Conservation (phyloP, 352 stramenopile species). For the Pythium pyrilobum region DNA sequence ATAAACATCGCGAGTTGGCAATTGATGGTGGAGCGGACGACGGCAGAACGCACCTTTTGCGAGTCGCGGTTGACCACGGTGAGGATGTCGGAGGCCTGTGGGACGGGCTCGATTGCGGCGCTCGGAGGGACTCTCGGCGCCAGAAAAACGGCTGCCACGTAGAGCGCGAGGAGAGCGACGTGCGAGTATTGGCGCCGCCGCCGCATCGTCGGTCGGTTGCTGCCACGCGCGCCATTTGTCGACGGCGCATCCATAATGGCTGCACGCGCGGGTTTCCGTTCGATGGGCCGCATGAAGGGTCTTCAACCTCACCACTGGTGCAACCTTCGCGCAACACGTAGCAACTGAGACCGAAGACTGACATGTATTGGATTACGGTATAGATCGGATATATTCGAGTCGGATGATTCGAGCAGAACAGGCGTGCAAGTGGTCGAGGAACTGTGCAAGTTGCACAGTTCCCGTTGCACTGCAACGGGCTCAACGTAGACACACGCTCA, state of each 20-base stretch:
- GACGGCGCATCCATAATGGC: neutral
- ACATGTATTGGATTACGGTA: no score
- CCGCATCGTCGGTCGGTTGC: neutral
- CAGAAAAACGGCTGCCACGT: neutral
- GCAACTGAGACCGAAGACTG: no score
- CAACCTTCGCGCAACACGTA: conserved; percentile 13
- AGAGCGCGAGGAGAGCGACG: neutral
- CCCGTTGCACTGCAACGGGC: no score
- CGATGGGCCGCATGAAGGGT: neutral
- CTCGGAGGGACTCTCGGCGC: neutral
- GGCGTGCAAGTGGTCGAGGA: no score
- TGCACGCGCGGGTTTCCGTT: no score
- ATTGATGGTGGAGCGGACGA: neutral
- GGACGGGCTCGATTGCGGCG: conserved; percentile 34
- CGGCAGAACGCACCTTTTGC: conserved; percentile 22
- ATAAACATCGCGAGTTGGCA: no score
- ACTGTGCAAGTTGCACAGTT: no score
- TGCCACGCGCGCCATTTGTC: neutral
- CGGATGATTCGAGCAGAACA: no score
- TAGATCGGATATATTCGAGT: no score
- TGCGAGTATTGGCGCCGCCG: no score
- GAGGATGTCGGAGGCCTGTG: conserved; percentile 44
- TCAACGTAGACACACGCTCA: no score
- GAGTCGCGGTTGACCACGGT: conserved; percentile 40
- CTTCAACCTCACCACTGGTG: neutral